Evolutionary conservation across 768 basidiomycete genomes (phyloP).

Genomic region (Suillus weaverae): DNA sequence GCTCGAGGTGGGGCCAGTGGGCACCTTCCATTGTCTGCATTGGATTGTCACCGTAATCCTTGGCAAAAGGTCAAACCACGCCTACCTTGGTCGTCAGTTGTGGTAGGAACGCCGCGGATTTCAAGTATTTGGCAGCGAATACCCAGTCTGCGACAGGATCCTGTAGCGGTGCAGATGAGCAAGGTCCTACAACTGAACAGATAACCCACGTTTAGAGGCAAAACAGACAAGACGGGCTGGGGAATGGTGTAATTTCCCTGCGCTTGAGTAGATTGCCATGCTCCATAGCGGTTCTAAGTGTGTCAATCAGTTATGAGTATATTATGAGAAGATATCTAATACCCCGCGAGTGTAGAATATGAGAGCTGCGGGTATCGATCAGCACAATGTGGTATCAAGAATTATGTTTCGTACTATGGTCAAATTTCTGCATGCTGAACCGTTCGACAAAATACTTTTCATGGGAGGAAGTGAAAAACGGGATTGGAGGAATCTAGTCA

Average conservation of each 20-base stretch:
- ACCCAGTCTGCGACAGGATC: conserved; percentile 49
- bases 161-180: conserved; percentile 16
- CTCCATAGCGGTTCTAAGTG: conserved; percentile 37
- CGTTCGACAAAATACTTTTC: conserved; percentile 73
- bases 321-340: not conserved
- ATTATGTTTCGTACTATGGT: conserved; percentile 47
- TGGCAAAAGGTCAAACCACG: conserved; percentile 29
- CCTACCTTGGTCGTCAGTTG: conserved; percentile 35
- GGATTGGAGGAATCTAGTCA: conserved; percentile 55
- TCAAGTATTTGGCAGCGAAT: conserved; percentile 26
- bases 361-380: conserved; percentile 42
- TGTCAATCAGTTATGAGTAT: not conserved
- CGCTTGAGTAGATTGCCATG: conserved; percentile 37
- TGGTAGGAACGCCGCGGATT: conserved; percentile 34
- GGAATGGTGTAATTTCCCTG: conserved; percentile 46
- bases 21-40: conserved; percentile 49
- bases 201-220: conserved; percentile 38
- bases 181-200: not conserved
- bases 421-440: conserved; percentile 57
- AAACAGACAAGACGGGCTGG: conserved; percentile 41
- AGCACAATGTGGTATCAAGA: not conserved
- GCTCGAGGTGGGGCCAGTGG: conserved; percentile 72
- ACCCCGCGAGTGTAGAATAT: conserved; percentile 65
- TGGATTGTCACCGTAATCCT: conserved; percentile 31
- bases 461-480: conserved; percentile 59